A percentile compares a stretch with the other conserved stretches of the same genome.
These are phyloP conservation scores for Teratosphaeria epicoccoides DNA, from an alignment of 2,329 filamentous ascomycete species.

Conservation along the genomic window DNA sequence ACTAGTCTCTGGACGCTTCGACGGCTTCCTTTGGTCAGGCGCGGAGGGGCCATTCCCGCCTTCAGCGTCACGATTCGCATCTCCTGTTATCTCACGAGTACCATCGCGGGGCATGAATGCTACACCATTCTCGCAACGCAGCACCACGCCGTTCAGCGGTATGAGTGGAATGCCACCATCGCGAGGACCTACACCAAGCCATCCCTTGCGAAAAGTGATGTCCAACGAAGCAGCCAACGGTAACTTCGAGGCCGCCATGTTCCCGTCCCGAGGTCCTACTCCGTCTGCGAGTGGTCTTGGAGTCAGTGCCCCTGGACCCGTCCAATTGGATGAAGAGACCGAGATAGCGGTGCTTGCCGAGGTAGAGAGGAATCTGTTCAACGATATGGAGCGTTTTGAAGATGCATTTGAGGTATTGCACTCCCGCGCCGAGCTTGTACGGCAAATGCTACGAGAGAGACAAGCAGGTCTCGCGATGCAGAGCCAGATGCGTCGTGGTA, in stretches of 20 bases:
- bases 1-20: conserved; percentile 82
- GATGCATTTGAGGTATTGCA: conserved; percentile 92
- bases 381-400: conserved; percentile 87
- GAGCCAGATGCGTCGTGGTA: conserved; percentile 49
- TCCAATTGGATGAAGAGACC: conserved; percentile 86
- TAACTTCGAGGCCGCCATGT: conserved; percentile 10
- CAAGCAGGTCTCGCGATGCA: conserved; percentile 64
- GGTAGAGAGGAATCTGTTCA: conserved; percentile 85
- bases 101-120: conserved; percentile 31
- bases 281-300: conserved; percentile 21
- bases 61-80: conserved; percentile 20
- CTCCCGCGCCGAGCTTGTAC: conserved; percentile 68
- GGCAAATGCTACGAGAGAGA: conserved; percentile 68
- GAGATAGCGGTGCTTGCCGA: conserved; percentile 85
- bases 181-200: conserved; percentile 41
- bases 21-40: conserved; percentile 90
- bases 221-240: conserved; percentile 7
- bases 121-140: conserved; percentile 28
- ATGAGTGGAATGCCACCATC: conserved; percentile 43
- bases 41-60: conserved; percentile 50
- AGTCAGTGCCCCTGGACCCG: conserved; percentile 43
- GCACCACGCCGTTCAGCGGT: conserved; percentile 48
- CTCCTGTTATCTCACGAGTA: conserved; percentile 19
- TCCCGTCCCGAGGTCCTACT: conserved; percentile 24
- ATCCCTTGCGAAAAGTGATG: conserved; percentile 19